These are phyloP conservation scores for Cladosporium cucumerinum DNA, from an alignment of 2,329 filamentous ascomycete species.

Conservation along the genomic window DNA sequence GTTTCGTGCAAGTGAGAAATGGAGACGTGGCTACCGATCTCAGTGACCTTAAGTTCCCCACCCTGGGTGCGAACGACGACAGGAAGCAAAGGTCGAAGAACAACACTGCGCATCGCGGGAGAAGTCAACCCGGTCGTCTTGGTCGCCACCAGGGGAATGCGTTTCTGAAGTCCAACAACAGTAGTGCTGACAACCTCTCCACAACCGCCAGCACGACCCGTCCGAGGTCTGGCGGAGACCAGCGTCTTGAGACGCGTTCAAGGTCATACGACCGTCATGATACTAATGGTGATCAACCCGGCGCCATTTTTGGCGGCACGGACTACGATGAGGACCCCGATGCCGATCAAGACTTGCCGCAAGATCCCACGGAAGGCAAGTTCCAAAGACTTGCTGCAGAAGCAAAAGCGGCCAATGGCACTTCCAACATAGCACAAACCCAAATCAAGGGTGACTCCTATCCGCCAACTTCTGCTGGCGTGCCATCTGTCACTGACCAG, in stretches of 20 bases:
- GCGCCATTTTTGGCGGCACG: neutral
- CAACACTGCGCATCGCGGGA: neutral
- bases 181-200: constrained; percentile 5
- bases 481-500: constrained; percentile 4
- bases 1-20: neutral
- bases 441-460: constrained; percentile 24
- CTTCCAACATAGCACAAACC: constrained; percentile 2
- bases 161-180: neutral
- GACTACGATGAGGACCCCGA: neutral
- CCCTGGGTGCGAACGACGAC: neutral
- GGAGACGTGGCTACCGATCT: neutral
- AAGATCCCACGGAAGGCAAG: neutral
- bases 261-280: neutral
- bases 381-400: neutral
- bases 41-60: neutral
- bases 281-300: neutral
- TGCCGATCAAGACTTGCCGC: neutral
- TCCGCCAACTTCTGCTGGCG: constrained; percentile 20
- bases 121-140: neutral
- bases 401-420: neutral
- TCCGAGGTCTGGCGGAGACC: neutral
- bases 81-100: constrained; percentile 3
- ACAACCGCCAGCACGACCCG: constrained; percentile 13
- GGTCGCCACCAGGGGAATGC: neutral
- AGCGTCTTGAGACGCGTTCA: neutral